These are phyloP conservation scores for Linnemannia hyalina DNA, from an alignment of 192 early-diverging fungal genomes.

Conservation along the genomic window DNA sequence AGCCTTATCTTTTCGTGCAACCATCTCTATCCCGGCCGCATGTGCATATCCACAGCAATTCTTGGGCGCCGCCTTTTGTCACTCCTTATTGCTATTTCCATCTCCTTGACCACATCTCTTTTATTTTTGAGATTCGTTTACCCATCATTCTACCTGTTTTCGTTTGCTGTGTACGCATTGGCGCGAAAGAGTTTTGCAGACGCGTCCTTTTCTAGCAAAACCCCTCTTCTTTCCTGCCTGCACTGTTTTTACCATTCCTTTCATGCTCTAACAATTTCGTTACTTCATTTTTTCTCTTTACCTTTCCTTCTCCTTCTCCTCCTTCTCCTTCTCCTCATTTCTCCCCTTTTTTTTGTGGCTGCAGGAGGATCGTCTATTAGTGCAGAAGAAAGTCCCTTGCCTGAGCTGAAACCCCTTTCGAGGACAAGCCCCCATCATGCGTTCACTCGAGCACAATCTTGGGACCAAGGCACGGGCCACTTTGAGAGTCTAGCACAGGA, in stretches of 20 bases:
- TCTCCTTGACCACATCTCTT: not conserved
- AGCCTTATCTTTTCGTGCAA: not conserved
- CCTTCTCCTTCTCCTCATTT: not conserved
- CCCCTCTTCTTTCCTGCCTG: not conserved
- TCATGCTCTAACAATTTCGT: not conserved
- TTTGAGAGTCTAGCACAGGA: not conserved
- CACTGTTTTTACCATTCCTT: not conserved
- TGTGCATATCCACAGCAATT: slow-evolving; percentile 3
- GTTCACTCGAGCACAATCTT: not conserved
- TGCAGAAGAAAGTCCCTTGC: not conserved
- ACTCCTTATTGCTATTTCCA: not conserved
- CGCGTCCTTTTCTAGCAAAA: not conserved
- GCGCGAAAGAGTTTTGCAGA: not conserved
- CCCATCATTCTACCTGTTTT: not conserved
- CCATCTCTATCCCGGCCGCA: not conserved
- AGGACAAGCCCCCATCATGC: slow-evolving; percentile 1
- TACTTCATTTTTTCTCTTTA: not conserved
- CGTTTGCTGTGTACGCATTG: not conserved
- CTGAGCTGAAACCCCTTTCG: not conserved
- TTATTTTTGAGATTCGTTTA: not conserved
- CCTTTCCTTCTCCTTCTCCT: not conserved
- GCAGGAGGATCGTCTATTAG: not conserved
- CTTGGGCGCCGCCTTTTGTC: not conserved
- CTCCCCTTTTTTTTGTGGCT: not conserved
- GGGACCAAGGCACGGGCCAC: slow-evolving; percentile 5